Evolutionary conservation across 805 yeast species (phyloP), one percentile per base, ranked within the genome.

Genomic region (Starmerella cellae): DNA sequence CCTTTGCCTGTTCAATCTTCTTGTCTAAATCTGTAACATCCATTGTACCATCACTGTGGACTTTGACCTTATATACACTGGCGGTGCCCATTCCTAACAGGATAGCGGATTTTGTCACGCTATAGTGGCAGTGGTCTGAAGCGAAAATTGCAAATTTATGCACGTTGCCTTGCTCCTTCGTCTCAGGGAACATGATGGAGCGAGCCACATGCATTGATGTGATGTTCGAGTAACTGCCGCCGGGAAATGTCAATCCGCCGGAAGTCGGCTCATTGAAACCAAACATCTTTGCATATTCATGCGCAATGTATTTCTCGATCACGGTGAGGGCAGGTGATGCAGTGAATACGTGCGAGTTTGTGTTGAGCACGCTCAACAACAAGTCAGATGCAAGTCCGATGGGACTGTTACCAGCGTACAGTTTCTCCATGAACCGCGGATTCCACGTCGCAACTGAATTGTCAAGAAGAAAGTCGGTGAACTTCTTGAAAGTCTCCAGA

Each of bases 221-320:
- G 41, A 79, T 71, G 59, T 82, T 82, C 6, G 93, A 80, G 77
- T 85, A 82, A 4, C 88, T 78, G 0, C 94, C 94, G 17, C 94
- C 94, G 18, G 84, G 71, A 57, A 82, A 80, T 0, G 94, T 83
- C 50, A 83, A 63, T 0, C 94, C 94, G 21, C 94, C 94, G 35
- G 87, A 73, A 26, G 65, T 63, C 2, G 62, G 62, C 5, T 70
- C 70, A 20, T 51, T 50, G 52, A 69, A 80, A 0, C 82, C 58
- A 60, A 79, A 82, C 54, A 77, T 48, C 35, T 60, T 56, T 4
- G 94, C 94, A 55, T 83, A 83, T 42, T 75, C 71, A 35, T 67
- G 70, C 13, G 78, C 75, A 26, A 79, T 75, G 44, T 66, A 68
- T 60, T 78, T 78, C 56, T 82, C 94, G 41, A 83, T 73, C 14